Percentiles rank a stretch among this genome's conserved stretches.
Evolutionary conservation across 2,329 filamentous ascomycete genomes (phyloP).

Genomic region (Fusarium protoensiforme): DNA sequence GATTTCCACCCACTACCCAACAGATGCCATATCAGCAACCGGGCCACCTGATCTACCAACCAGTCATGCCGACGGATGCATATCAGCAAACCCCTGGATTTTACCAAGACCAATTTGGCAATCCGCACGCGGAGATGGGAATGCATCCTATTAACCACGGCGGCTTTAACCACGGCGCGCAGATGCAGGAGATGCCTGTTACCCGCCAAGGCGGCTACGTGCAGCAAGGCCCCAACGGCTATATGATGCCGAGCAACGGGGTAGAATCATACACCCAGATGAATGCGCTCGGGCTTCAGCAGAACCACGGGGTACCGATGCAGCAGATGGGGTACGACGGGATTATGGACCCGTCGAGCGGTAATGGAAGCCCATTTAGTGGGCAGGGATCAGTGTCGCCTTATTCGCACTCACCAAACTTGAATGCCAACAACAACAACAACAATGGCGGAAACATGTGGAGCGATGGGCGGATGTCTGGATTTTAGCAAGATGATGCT

Average conservation of each 20-base stretch:
- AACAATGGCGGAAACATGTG: conserved; percentile 29
- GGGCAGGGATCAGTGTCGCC: conserved; percentile 50
- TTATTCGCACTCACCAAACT: conserved; percentile 49
- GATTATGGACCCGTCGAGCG: conserved; percentile 47
- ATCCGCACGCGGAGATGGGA: conserved; percentile 37
- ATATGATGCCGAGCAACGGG: conserved; percentile 41
- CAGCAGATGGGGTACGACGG: conserved; percentile 46
- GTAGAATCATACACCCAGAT: conserved; percentile 48
- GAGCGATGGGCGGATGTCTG: conserved; percentile 31
- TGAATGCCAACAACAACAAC: conserved; percentile 35
- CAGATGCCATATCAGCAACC: conserved; percentile 34
- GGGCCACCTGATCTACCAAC: conserved; percentile 38
- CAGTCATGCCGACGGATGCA: conserved; percentile 41
- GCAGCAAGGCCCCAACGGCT: conserved; percentile 35
- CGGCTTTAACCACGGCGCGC: conserved; percentile 35
- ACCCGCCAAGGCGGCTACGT: conserved; percentile 39
- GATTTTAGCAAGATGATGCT: conserved; percentile 15
- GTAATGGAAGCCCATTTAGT: conserved; percentile 50
- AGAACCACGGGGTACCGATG: conserved; percentile 41
- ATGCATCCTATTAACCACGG: conserved; percentile 40
- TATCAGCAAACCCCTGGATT: conserved; percentile 38
- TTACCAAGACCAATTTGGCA: conserved; percentile 43
- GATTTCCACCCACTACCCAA: conserved; percentile 28
- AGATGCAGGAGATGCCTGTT: conserved; percentile 41
- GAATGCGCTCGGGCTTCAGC: conserved; percentile 49